A percentile compares a stretch with the other conserved stretches of the same genome.
Conservation (phyloP, 148 eudicot species). For the Rhododendron molle region DNA sequence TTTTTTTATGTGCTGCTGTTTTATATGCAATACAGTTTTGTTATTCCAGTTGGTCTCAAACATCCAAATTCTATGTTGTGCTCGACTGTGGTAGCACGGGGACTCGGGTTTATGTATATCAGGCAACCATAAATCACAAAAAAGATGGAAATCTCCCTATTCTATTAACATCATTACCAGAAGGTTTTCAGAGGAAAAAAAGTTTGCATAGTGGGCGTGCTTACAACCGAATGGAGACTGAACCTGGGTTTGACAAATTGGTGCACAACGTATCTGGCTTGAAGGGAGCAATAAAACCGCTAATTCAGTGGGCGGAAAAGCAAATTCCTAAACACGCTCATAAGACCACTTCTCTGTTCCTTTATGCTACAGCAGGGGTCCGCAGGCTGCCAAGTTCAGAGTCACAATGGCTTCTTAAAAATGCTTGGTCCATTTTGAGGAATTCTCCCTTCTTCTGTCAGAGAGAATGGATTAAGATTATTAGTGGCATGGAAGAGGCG, state of each 20-base stretch:
- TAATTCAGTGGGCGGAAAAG: constrained; percentile 84
- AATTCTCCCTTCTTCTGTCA: constrained; percentile 67
- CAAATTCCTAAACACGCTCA: constrained; percentile 79
- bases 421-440: constrained; percentile 70
- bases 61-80: constrained; percentile 73
- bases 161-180: constrained; percentile 65
- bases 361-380: constrained; percentile 97
- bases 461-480: constrained; percentile 83
- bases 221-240: constrained; percentile 96
- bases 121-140: constrained; percentile 61
- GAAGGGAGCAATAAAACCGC: constrained; percentile 74
- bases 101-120: constrained; percentile 82
- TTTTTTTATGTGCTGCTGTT: constrained; percentile 52
- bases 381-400: constrained; percentile 81
- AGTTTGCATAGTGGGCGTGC: constrained; percentile 74
- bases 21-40: constrained; percentile 30
- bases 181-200: constrained; percentile 44
- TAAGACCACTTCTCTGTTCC: constrained; percentile 71
- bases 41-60: constrained; percentile 52
- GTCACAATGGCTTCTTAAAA: constrained; percentile 86
- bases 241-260: constrained; percentile 94
- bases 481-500: constrained; percentile 93
- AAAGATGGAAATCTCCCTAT: constrained; percentile 69
- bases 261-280: constrained; percentile 78
- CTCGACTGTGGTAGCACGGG: constrained; percentile 99